Evolutionary conservation across 441 rosid species (phyloP), one percentile per base, ranked within the genome.

Genomic region (Pelargonium hybrid): DNA sequence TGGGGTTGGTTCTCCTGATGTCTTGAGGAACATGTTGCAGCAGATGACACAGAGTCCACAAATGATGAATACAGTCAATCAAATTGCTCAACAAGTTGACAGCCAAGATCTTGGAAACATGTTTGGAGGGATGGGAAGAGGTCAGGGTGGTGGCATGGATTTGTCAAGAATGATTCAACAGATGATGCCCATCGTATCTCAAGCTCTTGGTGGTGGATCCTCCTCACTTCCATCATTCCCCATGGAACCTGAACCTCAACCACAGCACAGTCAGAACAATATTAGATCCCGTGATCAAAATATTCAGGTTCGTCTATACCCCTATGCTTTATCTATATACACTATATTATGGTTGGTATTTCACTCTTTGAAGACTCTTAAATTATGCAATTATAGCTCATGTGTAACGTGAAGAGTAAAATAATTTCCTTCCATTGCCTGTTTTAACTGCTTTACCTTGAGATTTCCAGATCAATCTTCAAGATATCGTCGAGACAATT

Each of bases 151-250:
- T 3, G 86, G 97, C 56, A 39, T 88, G 71, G 95, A 90, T 83
- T 77, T 90, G 77, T 90, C 97, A 17, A 83, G 85, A 73, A 87
- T 95, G 91, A 81, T 95, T 47, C 97, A 87, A 72, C 96, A 88
- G 78, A 92, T 92, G 97, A 90, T 95, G 98, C 99, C 97, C 54
- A 81, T 89, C 56, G 97, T 92, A 70, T 88, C 98, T 39, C 96
- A 85, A 80, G 96, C 93, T 70, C 85, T 95, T 48, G 80, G 82
- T 50, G 81, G 75, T 64, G 96, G 89, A 54, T 54, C 85, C 23
- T 68, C 75, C 37, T 68, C 74, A 72, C 56, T 82, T 61, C 79
- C 63, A 47, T 70, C 80, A 11, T 64, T 74, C 50, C 41, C 83
- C 10, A 26, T 50, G 9, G 77, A 59, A 61, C 80, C 88, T 56